Evolutionary conservation across 257 asterid genomes (phyloP).

Genomic region (Eustoma russellianum): DNA sequence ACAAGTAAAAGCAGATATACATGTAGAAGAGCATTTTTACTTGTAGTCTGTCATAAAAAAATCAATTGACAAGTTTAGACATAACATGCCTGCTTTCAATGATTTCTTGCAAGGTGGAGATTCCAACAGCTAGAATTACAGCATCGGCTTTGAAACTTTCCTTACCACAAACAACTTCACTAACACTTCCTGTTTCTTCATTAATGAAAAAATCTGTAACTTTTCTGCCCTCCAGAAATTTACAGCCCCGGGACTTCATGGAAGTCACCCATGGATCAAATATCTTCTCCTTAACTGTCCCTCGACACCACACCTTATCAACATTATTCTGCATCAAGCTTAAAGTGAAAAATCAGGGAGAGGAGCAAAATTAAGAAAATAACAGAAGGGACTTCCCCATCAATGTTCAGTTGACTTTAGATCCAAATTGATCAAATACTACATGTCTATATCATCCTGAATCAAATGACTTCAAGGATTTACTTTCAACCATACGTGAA

Average conservation of each 20-base stretch:
- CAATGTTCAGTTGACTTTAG: too few relatives aligned
- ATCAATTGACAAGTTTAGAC: not conserved
- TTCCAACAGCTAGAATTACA: slow-evolving; percentile 44
- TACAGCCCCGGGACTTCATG: slow-evolving; percentile 43
- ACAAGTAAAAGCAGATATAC: not conserved
- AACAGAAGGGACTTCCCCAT: too few relatives aligned
- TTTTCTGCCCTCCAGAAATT: slow-evolving; percentile 41
- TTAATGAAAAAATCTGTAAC: slow-evolving; percentile 38
- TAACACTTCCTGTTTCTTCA: slow-evolving; percentile 39
- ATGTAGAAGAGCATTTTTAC: too few relatives aligned
- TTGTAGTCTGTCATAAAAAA: too few relatives aligned
- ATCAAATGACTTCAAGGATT: too few relatives aligned
- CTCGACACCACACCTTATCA: slow-evolving; percentile 46
- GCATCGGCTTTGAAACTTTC: slow-evolving; percentile 54
- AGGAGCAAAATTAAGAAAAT: not conserved
- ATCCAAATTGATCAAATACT: too few relatives aligned
- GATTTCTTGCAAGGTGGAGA: slow-evolving; percentile 53
- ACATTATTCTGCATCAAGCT: slow-evolving; percentile 30
- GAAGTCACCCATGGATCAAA: slow-evolving; percentile 50
- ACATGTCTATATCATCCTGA: too few relatives aligned
- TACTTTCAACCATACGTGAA: too few relatives aligned
- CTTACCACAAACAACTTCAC: slow-evolving; percentile 46
- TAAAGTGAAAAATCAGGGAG: not conserved
- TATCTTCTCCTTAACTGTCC: slow-evolving; percentile 37
- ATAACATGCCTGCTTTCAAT: slow-evolving; percentile 33